Conservation (phyloP, 2,329 filamentous ascomycete species). For the Xylariaceae sp. region DNA sequence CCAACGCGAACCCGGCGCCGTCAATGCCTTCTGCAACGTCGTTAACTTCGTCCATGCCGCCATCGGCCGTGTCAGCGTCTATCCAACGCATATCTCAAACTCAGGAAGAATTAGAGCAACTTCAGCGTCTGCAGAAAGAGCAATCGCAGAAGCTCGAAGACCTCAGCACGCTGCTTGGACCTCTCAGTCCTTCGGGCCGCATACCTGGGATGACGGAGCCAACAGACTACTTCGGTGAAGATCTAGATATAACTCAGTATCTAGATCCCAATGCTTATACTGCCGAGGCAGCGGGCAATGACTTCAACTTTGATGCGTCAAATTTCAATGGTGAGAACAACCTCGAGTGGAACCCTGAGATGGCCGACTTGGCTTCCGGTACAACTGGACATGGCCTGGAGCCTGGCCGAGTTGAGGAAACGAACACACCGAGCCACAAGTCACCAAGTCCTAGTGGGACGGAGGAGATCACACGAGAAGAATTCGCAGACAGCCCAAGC, state of each 20-base stretch:
- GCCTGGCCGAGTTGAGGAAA: slow-evolving; percentile 25
- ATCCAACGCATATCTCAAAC: slow-evolving; percentile 63
- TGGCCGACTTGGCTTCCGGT: slow-evolving; percentile 21
- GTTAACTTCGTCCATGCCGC: slow-evolving; percentile 47
- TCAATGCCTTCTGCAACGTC: slow-evolving; percentile 42
- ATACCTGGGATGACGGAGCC: slow-evolving; percentile 63
- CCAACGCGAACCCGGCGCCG: slow-evolving; percentile 22
- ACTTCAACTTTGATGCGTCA: slow-evolving; percentile 42
- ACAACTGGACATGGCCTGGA: slow-evolving; percentile 13
- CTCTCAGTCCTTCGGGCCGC: slow-evolving; percentile 71
- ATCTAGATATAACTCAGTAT: slow-evolving; percentile 48
- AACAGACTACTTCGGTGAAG: slow-evolving; percentile 38
- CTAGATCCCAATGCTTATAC: slow-evolving; percentile 37
- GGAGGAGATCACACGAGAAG: slow-evolving; percentile 46
- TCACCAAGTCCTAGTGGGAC: slow-evolving; percentile 45
- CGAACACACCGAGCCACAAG: slow-evolving; percentile 33
- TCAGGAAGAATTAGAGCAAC: slow-evolving; percentile 68
- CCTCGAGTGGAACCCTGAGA: slow-evolving; percentile 27
- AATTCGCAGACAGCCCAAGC: slow-evolving; percentile 34
- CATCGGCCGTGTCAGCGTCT: slow-evolving; percentile 40
- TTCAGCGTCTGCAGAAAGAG: slow-evolving; percentile 72
- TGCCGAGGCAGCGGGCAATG: slow-evolving; percentile 23
- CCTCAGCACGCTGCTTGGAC: slow-evolving; percentile 67
- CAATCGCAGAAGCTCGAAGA: slow-evolving; percentile 73
- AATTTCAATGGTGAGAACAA: slow-evolving; percentile 21